A percentile compares a stretch with the other conserved stretches of the same genome.
Conservation (phyloP, 345 rosid species). For the Acer saccharum region DNA sequence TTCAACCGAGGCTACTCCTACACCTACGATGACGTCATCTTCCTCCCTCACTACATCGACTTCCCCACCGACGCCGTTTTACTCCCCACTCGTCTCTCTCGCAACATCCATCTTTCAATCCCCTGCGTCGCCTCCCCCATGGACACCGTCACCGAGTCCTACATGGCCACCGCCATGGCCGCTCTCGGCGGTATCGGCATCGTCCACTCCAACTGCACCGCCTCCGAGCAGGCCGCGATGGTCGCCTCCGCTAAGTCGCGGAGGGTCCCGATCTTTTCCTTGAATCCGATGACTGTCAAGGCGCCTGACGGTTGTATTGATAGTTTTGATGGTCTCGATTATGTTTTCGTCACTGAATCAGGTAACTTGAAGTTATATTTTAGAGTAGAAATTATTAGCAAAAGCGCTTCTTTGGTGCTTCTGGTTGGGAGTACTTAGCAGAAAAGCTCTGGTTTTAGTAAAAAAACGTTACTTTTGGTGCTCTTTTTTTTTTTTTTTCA, state of each 20-base stretch:
- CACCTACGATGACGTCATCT: conserved; percentile 90
- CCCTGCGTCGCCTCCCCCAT: conserved; percentile 95
- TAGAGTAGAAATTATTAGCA: background rate
- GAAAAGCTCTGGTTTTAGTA: background rate
- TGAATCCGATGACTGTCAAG: conserved; percentile 36
- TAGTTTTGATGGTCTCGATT: conserved; percentile 33
- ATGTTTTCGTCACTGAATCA: conserved; percentile 42
- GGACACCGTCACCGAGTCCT: conserved; percentile 92
- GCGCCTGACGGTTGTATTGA: conserved; percentile 38
- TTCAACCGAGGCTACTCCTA: conserved; percentile 82
- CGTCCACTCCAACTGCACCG: conserved; percentile 65
- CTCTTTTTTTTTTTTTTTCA: too few species aligned
- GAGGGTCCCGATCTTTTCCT: conserved; percentile 60
- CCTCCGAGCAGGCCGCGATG: conserved; percentile 63
- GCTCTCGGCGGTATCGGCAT: conserved; percentile 78
- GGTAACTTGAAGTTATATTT: conserved; percentile 24
- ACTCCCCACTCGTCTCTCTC: conserved; percentile 66
- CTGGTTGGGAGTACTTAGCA: background rate
- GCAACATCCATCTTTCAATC: conserved; percentile 65
- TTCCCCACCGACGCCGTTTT: conserved; percentile 83
- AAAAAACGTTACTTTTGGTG: background rate
- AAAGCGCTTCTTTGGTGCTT: background rate
- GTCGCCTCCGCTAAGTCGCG: conserved; percentile 73
- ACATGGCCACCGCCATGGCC: conserved; percentile 94
- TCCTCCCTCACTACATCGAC: conserved; percentile 91